Conservation (phyloP, 2,329 filamentous ascomycete genomes). For the Proliferodiscus dingleyae region DNA sequence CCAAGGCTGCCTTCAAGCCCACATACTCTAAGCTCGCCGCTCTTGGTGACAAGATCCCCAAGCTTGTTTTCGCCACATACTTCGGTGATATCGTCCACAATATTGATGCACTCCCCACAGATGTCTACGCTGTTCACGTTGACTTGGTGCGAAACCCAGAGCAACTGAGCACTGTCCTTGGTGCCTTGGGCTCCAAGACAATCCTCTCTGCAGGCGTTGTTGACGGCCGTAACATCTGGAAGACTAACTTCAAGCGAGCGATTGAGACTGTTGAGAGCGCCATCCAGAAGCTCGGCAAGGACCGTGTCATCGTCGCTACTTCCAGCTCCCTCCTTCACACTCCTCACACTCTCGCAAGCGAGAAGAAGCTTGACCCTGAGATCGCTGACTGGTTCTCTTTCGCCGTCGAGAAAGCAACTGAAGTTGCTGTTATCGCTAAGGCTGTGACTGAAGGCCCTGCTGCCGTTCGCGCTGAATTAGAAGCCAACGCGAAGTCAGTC, state of each 20-base stretch:
- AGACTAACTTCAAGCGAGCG: conserved; percentile 96
- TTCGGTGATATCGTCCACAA: conserved; percentile 99
- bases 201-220: conserved; percentile 93
- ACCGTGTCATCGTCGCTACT: conserved; percentile 93
- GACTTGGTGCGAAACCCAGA: conserved; percentile 98
- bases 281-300: conserved; percentile 93
- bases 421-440: conserved; percentile 92
- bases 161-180: conserved; percentile 83
- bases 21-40: conserved; percentile 83
- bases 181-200: conserved; percentile 81
- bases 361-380: conserved; percentile 96
- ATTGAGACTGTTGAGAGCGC: conserved; percentile 88
- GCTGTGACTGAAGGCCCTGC: conserved; percentile 90
- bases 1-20: conserved; percentile 97
- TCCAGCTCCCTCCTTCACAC: conserved; percentile 98
- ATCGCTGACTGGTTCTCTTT: conserved; percentile 99
- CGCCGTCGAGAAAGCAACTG: conserved; percentile 86
- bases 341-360: conserved; percentile 93
- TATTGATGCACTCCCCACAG: conserved; percentile 79
- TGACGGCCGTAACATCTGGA: conserved; percentile 99
- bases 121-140: conserved; percentile 81
- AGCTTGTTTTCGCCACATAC: conserved; percentile 91
- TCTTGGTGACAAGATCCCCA: conserved; percentile 76
- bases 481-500: conserved; percentile 94
- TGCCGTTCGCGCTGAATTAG: conserved; percentile 78